These are phyloP conservation scores for Rhinocladiella mackenziei DNA, from an alignment of 2,329 filamentous ascomycete genomes.

Conservation along the genomic window DNA sequence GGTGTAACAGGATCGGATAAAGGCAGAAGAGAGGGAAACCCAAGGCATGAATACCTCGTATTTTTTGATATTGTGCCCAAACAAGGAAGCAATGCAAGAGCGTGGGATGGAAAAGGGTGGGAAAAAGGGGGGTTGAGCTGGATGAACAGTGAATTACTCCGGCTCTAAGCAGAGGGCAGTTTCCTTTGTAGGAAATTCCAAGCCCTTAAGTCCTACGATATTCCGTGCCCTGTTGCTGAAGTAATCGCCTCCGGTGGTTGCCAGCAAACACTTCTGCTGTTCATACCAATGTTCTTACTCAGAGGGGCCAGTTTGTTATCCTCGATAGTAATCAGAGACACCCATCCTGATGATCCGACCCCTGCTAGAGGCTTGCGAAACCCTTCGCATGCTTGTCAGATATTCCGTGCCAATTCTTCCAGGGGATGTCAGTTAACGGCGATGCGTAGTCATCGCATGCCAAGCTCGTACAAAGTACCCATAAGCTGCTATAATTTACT, in stretches of 20 bases:
- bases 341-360: no score
- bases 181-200: neutral
- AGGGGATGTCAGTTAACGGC: no score
- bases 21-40: neutral
- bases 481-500: no score
- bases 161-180: neutral
- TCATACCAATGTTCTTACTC: neutral
- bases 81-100: neutral
- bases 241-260: conserved; percentile 14
- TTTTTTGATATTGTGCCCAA: neutral
- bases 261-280: neutral
- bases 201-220: neutral
- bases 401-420: no score
- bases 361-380: no score
- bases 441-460: no score
- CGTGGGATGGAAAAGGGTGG: conserved; percentile 1
- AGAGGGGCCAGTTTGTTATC: no score
- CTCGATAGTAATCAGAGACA: neutral
- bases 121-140: neutral
- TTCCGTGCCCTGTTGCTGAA: conserved; percentile 4
- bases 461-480: no score
- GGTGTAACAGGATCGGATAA: no score
- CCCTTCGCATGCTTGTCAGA: no score
- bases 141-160: neutral
- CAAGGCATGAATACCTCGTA: no score